These are phyloP conservation scores for Fusarium papillatum DNA, from an alignment of 2,329 filamentous ascomycete genomes.

Conservation along the genomic window DNA sequence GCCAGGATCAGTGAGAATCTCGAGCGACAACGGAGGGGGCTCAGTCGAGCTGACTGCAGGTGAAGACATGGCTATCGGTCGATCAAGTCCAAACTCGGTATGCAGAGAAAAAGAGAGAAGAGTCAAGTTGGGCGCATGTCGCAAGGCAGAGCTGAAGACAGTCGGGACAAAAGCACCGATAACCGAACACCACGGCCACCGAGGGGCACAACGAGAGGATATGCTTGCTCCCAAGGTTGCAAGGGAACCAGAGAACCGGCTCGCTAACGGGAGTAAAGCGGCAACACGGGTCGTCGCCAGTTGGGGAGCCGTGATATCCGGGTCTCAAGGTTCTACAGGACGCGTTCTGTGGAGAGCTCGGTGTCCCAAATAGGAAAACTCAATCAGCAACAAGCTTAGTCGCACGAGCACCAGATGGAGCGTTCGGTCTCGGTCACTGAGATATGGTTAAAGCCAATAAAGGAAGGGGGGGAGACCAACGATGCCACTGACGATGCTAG, in stretches of 20 bases:
- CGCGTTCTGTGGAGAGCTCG: constrained; percentile 15
- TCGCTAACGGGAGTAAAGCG: constrained; percentile 29
- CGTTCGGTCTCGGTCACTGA: constrained; percentile 33
- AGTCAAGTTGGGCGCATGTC: constrained; percentile 7
- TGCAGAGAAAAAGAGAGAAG: not conserved
- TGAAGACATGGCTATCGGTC: constrained; percentile 15
- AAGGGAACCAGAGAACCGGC: not conserved
- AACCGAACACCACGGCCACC: not conserved
- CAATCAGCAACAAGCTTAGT: constrained; percentile 36
- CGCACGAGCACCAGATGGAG: constrained; percentile 19
- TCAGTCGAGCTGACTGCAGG: constrained; percentile 37
- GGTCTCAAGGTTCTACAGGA: not conserved
- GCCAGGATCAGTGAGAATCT: constrained; percentile 61
- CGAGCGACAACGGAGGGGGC: constrained; percentile 73
- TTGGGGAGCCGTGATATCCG: constrained; percentile 39
- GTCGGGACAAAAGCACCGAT: not conserved
- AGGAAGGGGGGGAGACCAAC: not conserved
- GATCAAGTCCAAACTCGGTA: not conserved
- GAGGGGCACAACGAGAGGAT: constrained; percentile 6
- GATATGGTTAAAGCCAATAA: constrained; percentile 14
- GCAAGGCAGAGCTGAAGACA: not conserved
- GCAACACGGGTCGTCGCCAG: constrained; percentile 10
- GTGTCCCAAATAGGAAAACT: constrained; percentile 38
- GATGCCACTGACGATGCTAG: not conserved
- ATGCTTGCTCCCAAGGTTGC: not conserved